phyloP scores from a whole-genome alignment of 208 protist genomes.

The Trypanosoma lewisi region DNA sequence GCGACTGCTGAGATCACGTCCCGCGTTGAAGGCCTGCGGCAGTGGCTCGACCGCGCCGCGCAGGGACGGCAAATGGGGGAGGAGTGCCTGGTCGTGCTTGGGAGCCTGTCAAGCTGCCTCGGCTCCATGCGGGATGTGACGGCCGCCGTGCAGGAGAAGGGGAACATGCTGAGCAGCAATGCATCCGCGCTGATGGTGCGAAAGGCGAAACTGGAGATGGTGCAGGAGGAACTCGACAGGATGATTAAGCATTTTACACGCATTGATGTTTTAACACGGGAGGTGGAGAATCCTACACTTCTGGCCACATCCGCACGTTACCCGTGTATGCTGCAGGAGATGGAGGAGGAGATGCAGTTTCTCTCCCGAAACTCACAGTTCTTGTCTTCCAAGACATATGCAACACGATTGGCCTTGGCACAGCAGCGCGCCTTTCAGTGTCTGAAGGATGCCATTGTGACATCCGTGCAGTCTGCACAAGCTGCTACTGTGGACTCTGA shows the following conservation, averaged over 20 bases:
- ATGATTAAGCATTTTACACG: constrained; percentile 75
- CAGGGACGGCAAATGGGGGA: constrained; percentile 40
- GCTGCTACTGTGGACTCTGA: constrained; percentile 13
- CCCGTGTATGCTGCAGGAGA: constrained; percentile 67
- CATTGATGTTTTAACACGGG: constrained; percentile 69
- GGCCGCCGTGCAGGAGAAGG: constrained; percentile 69
- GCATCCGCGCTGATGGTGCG: constrained; percentile 73
- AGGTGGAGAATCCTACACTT: constrained; percentile 61
- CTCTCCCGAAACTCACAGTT: constrained; percentile 58
- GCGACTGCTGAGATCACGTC: constrained; percentile 37
- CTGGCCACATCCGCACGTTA: constrained; percentile 63
- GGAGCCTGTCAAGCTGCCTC: constrained; percentile 43
- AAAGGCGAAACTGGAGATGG: constrained; percentile 70
- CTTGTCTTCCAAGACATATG: constrained; percentile 79
- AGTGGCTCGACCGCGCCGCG: constrained; percentile 44
- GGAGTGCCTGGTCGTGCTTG: constrained; percentile 45
- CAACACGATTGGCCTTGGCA: constrained; percentile 51
- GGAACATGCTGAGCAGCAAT: constrained; percentile 67
- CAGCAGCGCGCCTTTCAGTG: constrained; percentile 49
- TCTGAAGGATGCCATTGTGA: constrained; percentile 50
- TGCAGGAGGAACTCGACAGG: constrained; percentile 67
- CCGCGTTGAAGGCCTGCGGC: constrained; percentile 40
- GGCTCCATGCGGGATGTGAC: constrained; percentile 68
- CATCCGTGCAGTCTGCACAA: constrained; percentile 40
- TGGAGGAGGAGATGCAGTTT: constrained; percentile 78